These are phyloP conservation scores for Trichosporon faecale DNA, from an alignment of 1,284 basidiomycete species.

Conservation along the genomic window DNA sequence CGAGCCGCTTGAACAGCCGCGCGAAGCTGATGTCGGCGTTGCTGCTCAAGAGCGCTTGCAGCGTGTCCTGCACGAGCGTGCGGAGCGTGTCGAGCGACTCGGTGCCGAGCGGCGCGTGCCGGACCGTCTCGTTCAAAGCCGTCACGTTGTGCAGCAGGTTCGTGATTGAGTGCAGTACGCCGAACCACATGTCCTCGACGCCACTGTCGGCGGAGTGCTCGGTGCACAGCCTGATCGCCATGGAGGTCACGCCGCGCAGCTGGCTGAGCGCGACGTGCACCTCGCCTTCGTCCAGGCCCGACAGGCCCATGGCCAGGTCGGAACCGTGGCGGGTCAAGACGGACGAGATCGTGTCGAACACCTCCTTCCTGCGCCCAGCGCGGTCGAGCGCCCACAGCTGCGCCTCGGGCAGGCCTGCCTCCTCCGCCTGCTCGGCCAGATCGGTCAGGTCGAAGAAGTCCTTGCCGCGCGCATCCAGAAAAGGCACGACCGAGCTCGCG, in stretches of 20 bases:
- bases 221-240: constrained; percentile 66
- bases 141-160: constrained; percentile 71
- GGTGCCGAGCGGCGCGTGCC: constrained; percentile 21
- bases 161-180: constrained; percentile 75
- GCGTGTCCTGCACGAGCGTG: constrained; percentile 76
- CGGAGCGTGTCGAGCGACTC: constrained; percentile 59
- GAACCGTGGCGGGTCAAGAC: constrained; percentile 62
- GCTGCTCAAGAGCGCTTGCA: constrained; percentile 77
- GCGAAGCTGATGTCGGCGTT: constrained; percentile 85
- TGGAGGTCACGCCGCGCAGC: constrained; percentile 29
- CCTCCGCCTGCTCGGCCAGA: constrained; percentile 65
- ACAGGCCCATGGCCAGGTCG: constrained; percentile 56
- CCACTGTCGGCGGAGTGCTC: constrained; percentile 60
- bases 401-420: constrained; percentile 65
- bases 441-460: constrained; percentile 62
- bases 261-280: constrained; percentile 52
- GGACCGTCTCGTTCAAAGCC: constrained; percentile 16
- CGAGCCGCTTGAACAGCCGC: constrained; percentile 81
- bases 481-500: constrained; percentile 63
- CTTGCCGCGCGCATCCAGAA: constrained; percentile 62
- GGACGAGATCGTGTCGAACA: constrained; percentile 64
- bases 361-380: constrained; percentile 62
- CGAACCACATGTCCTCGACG: constrained; percentile 87
- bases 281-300: constrained; percentile 43
- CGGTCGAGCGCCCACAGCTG: constrained; percentile 78